phyloP scores from a whole-genome alignment of 805 yeast species.

The Komagataella populi region DNA sequence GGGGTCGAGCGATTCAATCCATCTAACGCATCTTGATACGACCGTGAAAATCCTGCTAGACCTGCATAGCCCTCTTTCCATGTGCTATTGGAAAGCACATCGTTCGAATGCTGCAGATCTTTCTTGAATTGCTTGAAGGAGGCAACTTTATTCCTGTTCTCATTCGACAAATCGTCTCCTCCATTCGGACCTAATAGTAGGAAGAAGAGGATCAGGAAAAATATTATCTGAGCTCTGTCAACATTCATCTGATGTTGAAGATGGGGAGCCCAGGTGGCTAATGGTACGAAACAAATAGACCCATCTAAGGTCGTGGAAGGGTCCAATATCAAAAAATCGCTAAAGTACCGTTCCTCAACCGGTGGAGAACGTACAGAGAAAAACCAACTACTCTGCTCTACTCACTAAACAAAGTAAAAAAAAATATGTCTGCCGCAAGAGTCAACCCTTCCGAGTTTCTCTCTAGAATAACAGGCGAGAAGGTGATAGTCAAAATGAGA shows the following conservation, averaged over 20 bases:
- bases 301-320: background rate
- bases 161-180: background rate
- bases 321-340: background rate
- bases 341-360: background rate
- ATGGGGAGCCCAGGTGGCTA: background rate
- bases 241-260: background rate
- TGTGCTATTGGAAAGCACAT: conserved; percentile 23
- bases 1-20: conserved; percentile 31
- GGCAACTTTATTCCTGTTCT: conserved; percentile 7
- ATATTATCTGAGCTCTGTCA: background rate
- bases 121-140: conserved; percentile 21
- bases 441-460: conserved; percentile 69
- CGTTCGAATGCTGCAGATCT: conserved; percentile 16
- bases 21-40: conserved; percentile 43
- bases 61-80: conserved; percentile 50
- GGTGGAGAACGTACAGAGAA: background rate
- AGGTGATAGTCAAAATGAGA: conserved; percentile 71
- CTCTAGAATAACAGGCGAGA: conserved; percentile 62
- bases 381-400: background rate
- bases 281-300: conserved; percentile 1
- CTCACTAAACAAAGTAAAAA: background rate
- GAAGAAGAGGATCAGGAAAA: background rate
- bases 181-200: background rate
- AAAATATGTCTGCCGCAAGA: conserved; percentile 1
- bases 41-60: conserved; percentile 56